These are phyloP conservation scores for Fusarium zealandicum DNA, from an alignment of 2,329 filamentous ascomycete species.

Conservation along the genomic window DNA sequence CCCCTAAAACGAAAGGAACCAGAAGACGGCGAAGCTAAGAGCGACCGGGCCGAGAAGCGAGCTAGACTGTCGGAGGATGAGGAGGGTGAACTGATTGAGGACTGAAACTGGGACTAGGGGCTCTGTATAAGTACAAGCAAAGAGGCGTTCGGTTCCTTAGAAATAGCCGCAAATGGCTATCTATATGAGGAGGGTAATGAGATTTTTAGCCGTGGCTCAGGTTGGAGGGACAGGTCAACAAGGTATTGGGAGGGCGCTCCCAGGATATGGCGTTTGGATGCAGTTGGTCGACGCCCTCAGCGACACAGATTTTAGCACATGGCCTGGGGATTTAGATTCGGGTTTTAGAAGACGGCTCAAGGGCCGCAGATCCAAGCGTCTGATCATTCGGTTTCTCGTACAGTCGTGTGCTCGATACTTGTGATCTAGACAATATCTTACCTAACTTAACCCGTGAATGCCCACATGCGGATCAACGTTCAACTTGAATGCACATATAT, in stretches of 20 bases:
- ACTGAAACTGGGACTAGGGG: slow-evolving; percentile 29
- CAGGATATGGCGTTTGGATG: slow-evolving; percentile 40
- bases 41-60: slow-evolving; percentile 53
- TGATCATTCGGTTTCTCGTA: background rate
- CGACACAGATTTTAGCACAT: slow-evolving; percentile 27
- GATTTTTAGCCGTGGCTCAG: slow-evolving; percentile 27
- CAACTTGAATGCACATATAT: too few relatives aligned
- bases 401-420: too few relatives aligned
- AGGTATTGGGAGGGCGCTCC: slow-evolving; percentile 29
- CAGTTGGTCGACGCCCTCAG: slow-evolving; percentile 27
- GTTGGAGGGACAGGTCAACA: slow-evolving; percentile 23
- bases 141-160: slow-evolving; percentile 34
- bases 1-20: slow-evolving; percentile 54
- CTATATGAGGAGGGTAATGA: slow-evolving; percentile 18
- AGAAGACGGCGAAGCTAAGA: slow-evolving; percentile 45
- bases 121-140: slow-evolving; percentile 29
- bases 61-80: slow-evolving; percentile 57
- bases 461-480: too few relatives aligned
- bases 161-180: slow-evolving; percentile 18
- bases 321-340: slow-evolving; percentile 20
- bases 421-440: too few relatives aligned
- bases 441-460: too few relatives aligned
- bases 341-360: slow-evolving; percentile 20
- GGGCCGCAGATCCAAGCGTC: slow-evolving; percentile 2
- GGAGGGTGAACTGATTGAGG: slow-evolving; percentile 56